A percentile compares a stretch with the other conserved stretches of the same genome.
Conservation (phyloP, 768 basidiomycete species). For the Cystofilobasidium bisporidii region DNA sequence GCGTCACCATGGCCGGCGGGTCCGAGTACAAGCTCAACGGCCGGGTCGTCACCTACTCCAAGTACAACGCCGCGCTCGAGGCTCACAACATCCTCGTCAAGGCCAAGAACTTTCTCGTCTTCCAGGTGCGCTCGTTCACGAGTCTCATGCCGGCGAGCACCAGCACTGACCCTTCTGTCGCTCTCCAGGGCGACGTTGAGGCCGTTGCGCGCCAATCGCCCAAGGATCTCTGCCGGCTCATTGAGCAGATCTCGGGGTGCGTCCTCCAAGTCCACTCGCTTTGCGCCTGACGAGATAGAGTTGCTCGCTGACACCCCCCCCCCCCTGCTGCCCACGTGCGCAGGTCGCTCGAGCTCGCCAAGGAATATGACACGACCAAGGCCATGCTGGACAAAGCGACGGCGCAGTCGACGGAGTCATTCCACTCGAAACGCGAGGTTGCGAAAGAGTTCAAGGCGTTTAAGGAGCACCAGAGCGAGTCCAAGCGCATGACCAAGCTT, state of each 20-base stretch:
- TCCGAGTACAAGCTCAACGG: slow-evolving; percentile 86
- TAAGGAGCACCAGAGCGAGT: slow-evolving; percentile 91
- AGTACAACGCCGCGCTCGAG: slow-evolving; percentile 79
- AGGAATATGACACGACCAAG: slow-evolving; percentile 81
- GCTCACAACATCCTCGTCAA: slow-evolving; percentile 93
- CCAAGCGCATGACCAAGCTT: slow-evolving; percentile 72
- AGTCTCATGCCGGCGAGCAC: no score
- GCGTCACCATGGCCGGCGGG: slow-evolving; percentile 74
- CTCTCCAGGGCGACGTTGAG: slow-evolving; percentile 77
- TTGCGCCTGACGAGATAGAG: no score
- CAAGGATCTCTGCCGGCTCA: slow-evolving; percentile 73
- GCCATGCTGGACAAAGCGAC: slow-evolving; percentile 79
- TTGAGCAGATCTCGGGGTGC: slow-evolving; percentile 86
- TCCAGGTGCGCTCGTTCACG: slow-evolving; percentile 48
- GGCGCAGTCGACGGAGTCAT: slow-evolving; percentile 88
- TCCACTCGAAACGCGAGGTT: slow-evolving; percentile 84
- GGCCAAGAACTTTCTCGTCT: slow-evolving; percentile 98
- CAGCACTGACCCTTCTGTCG: no score
- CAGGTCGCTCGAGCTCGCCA: slow-evolving; percentile 68
- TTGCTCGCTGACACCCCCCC: no score
- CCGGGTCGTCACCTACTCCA: slow-evolving; percentile 68
- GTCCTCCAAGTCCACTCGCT: slow-evolving; percentile 17
- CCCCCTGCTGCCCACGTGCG: no score
- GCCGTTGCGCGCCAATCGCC: slow-evolving; percentile 92
- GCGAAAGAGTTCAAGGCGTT: slow-evolving; percentile 93